A percentile compares a stretch with the other conserved stretches of the same genome.
Conservation (phyloP, 371 early-diverging fungal species). For the Mucor sp. region DNA sequence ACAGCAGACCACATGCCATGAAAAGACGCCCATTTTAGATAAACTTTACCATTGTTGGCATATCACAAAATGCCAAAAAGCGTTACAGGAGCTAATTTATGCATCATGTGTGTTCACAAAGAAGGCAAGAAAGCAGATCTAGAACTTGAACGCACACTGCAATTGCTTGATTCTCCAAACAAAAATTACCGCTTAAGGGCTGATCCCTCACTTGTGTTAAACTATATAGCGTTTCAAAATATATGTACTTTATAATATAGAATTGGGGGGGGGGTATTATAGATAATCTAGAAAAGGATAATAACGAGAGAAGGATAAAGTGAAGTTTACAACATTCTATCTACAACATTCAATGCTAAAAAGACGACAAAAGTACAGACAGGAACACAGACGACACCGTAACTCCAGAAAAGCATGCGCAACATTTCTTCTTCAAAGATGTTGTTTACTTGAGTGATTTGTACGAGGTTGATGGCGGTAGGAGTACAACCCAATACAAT, state of each 20-base stretch:
- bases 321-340: slow-evolving; percentile 24
- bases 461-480: slow-evolving; percentile 61
- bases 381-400: slow-evolving; percentile 58
- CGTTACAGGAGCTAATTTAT: not conserved
- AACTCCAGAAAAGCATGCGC: slow-evolving; percentile 61
- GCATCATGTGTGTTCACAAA: not conserved
- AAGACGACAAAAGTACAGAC: slow-evolving; percentile 44
- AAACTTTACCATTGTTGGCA: not conserved
- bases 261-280: not conserved
- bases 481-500: slow-evolving; percentile 57
- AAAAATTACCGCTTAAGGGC: no score
- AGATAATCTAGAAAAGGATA: not conserved
- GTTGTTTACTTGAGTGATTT: slow-evolving; percentile 57
- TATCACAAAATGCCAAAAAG: not conserved
- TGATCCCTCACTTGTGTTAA: no score
- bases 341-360: slow-evolving; percentile 37
- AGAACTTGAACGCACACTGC: not conserved
- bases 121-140: not conserved
- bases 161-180: no score
- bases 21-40: not conserved
- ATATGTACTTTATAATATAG: not conserved
- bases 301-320: not conserved
- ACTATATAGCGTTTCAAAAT: not conserved
- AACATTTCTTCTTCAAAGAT: slow-evolving; percentile 60
- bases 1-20: not conserved